These are phyloP conservation scores for Penicillium paxilli DNA, from an alignment of 495 filamentous ascomycete species.

Conservation along the genomic window DNA sequence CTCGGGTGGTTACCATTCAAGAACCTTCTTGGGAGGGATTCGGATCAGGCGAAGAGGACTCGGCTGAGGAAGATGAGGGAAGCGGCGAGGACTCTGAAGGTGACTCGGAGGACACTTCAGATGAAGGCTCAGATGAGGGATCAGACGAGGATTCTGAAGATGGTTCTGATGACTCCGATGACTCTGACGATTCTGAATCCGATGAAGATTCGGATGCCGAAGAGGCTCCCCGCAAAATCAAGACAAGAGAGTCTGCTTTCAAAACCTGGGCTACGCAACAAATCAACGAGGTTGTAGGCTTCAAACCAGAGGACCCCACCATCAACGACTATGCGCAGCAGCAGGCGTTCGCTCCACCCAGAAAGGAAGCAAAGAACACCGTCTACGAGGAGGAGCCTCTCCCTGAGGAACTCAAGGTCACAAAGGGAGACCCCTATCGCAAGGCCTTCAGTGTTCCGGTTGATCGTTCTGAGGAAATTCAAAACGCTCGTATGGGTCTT, in stretches of 20 bases:
- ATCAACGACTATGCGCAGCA: conserved; percentile 23
- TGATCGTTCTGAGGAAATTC: conserved; percentile 68
- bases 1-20: conserved; percentile 29
- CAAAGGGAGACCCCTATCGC: conserved; percentile 56
- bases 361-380: conserved; percentile 34
- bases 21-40: conserved; percentile 65
- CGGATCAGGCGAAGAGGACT: conserved; percentile 42
- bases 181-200: conserved; percentile 12
- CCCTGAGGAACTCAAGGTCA: conserved; percentile 69
- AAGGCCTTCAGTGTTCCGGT: conserved; percentile 79
- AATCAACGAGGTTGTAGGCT: conserved; percentile 72
- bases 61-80: conserved; percentile 17
- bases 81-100: conserved; percentile 23
- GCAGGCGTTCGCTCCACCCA: conserved; percentile 27
- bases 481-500: conserved; percentile 72
- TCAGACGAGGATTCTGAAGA: conserved; percentile 22
- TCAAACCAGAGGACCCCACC: conserved; percentile 48
- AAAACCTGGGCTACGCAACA: conserved; percentile 90
- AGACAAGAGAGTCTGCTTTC: conserved; percentile 68
- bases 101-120: conserved; percentile 17
- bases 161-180: conserved; percentile 24
- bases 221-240: conserved; percentile 37
- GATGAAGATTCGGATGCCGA: conserved; percentile 32
- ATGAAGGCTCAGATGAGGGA: conserved; percentile 25
- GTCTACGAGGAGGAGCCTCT: conserved; percentile 72